These are phyloP conservation scores for Chlamydomonas sp. DNA, from an alignment of 139 green algal species.

Conservation along the genomic window DNA sequence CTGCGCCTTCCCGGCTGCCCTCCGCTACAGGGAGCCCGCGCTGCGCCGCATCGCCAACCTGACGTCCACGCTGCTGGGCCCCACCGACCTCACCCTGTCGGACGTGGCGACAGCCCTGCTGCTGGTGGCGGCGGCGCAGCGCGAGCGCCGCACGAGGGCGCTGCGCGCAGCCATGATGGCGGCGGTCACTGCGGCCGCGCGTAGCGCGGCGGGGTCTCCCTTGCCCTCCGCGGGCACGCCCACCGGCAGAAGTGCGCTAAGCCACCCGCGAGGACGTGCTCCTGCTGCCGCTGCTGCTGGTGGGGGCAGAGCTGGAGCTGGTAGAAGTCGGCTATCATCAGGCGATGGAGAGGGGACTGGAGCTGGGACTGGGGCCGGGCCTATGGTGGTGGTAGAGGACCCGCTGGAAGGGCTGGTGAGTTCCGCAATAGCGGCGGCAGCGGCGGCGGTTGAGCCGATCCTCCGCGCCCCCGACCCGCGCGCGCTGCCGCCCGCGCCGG, in stretches of 20 bases:
- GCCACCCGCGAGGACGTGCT: too few relatives aligned
- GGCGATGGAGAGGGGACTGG: too few relatives aligned
- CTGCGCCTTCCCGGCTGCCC: not conserved
- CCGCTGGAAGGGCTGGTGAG: too few relatives aligned
- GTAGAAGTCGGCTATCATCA: too few relatives aligned
- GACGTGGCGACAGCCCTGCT: constrained; percentile 57
- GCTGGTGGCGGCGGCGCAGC: constrained; percentile 46
- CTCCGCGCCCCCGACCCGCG: too few relatives aligned
- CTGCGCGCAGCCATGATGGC: constrained; percentile 39
- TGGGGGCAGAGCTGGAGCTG: too few relatives aligned
- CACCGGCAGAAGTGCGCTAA: too few relatives aligned
- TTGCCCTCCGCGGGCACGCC: too few relatives aligned
- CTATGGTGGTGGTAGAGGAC: too few relatives aligned
- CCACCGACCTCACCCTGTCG: constrained; percentile 59
- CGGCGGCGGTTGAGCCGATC: not conserved
- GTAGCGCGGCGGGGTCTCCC: too few relatives aligned
- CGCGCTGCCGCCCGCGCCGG: too few relatives aligned
- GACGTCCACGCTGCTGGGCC: constrained; percentile 22
- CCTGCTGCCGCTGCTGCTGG: not conserved
- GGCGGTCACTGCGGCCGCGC: not conserved
- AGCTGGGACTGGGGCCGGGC: too few relatives aligned
- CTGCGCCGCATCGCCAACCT: constrained; percentile 32
- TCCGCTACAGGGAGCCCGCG: constrained; percentile 6
- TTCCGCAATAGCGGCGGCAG: not conserved
- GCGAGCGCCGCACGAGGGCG: constrained; percentile 16